Conservation (phyloP, 2,329 filamentous ascomycete genomes). For the Phaeomoniella chlamydospora region DNA sequence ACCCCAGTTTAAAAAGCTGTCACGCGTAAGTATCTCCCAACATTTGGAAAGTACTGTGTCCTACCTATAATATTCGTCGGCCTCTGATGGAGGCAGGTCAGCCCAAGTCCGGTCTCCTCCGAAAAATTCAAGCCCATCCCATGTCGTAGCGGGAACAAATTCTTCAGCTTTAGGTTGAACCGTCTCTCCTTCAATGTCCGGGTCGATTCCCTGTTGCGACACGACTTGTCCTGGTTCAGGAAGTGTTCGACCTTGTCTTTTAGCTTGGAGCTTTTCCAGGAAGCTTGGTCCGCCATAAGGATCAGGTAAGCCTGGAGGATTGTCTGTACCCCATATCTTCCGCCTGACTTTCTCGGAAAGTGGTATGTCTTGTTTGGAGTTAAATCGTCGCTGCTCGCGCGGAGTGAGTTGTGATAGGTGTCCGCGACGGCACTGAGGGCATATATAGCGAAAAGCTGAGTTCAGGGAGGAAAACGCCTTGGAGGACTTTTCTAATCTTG, state of each 20-base stretch:
- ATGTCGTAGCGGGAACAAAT: constrained; percentile 33
- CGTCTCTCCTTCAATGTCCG: constrained; percentile 5
- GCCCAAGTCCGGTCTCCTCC: constrained; percentile 32
- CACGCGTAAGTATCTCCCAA: constrained; percentile 14
- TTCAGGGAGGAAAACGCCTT: background rate
- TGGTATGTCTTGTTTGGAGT: constrained; percentile 9
- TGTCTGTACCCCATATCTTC: constrained; percentile 35
- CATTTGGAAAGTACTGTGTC: constrained; percentile 9
- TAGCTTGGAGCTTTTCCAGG: constrained; percentile 13
- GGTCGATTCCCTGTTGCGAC: constrained; percentile 6
- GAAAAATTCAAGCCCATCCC: constrained; percentile 39
- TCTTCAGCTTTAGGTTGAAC: constrained; percentile 2
- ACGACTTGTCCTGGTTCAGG: constrained; percentile 1
- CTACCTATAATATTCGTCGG: constrained; percentile 27
- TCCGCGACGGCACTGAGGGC: background rate
- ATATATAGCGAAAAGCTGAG: background rate
- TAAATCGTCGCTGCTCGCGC: background rate
- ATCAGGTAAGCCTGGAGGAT: constrained; percentile 32
- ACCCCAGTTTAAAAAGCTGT: background rate
- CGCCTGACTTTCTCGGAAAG: constrained; percentile 30
- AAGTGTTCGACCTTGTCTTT: constrained; percentile 7
- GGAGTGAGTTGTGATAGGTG: background rate
- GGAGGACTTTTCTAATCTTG: background rate
- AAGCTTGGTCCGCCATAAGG: constrained; percentile 28
- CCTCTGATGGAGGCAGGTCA: constrained; percentile 18